phyloP scores from a whole-genome alignment of 805 yeast genomes.

The Maudiozyma saulgeensis region DNA sequence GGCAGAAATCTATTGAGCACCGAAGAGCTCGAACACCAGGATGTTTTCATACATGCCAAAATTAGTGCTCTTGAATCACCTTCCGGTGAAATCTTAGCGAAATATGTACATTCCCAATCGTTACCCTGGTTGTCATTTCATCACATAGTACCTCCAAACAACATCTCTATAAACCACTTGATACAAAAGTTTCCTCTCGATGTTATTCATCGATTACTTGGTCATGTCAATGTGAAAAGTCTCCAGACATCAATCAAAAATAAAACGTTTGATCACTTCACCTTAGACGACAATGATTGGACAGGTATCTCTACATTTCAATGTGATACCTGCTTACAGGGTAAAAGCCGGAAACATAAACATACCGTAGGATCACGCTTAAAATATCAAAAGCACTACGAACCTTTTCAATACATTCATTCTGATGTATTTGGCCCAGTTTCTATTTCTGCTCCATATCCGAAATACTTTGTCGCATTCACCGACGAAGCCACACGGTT shows the following conservation, averaged over 20 bases:
- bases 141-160: background rate
- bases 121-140: background rate
- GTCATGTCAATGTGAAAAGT: background rate
- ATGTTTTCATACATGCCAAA: background rate
- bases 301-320: background rate
- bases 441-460: background rate
- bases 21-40: background rate
- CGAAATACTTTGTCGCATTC: background rate
- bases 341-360: slow-evolving; percentile 55
- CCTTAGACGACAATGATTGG: background rate
- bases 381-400: slow-evolving; percentile 10
- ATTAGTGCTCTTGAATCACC: background rate
- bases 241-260: background rate
- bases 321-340: slow-evolving; percentile 37
- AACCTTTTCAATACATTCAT: background rate
- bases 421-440: background rate
- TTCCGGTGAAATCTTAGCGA: background rate
- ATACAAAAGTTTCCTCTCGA: background rate
- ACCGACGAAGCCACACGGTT: background rate
- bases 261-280: background rate
- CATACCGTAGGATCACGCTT: slow-evolving; percentile 60
- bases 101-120: background rate
- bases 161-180: background rate
- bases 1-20: background rate
- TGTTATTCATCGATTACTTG: background rate